Conservation (phyloP, 2,329 filamentous ascomycete species). For the Tolypocladium tundrense region DNA sequence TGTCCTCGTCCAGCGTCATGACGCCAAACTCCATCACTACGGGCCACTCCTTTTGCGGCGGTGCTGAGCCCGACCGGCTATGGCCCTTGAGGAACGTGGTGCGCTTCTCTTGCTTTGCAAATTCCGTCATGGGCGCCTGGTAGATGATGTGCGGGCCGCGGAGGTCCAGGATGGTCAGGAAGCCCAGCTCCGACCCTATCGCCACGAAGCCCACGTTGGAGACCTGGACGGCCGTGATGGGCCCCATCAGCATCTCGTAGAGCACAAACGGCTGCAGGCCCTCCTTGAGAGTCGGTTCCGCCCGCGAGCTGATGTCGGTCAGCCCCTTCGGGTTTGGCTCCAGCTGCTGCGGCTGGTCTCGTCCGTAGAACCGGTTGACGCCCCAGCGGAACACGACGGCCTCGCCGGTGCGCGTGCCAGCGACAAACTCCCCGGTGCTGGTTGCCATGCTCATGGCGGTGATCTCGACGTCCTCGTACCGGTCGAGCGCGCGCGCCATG, state of each 20-base stretch:
- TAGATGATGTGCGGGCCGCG: slow-evolving; percentile 80
- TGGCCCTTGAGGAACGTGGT: slow-evolving; percentile 54
- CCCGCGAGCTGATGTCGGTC: slow-evolving; percentile 62
- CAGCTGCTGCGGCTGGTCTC: slow-evolving; percentile 39
- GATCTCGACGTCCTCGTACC: slow-evolving; percentile 68
- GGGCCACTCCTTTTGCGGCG: slow-evolving; percentile 55
- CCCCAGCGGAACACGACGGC: slow-evolving; percentile 81
- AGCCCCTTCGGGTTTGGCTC: slow-evolving; percentile 58
- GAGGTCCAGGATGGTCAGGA: slow-evolving; percentile 74
- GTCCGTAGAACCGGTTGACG: slow-evolving; percentile 62
- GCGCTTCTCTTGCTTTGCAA: slow-evolving; percentile 67
- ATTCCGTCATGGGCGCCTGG: slow-evolving; percentile 59
- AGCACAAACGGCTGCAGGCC: slow-evolving; percentile 72
- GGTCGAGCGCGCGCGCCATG: slow-evolving; percentile 68
- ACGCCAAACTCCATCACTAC: slow-evolving; percentile 84
- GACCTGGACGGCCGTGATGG: slow-evolving; percentile 68
- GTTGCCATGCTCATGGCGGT: slow-evolving; percentile 70
- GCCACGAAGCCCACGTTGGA: slow-evolving; percentile 93
- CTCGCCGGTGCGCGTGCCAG: slow-evolving; percentile 75
- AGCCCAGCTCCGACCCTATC: slow-evolving; percentile 74
- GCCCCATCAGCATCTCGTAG: slow-evolving; percentile 73
- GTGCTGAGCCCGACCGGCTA: slow-evolving; percentile 19
- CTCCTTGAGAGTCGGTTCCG: slow-evolving; percentile 64
- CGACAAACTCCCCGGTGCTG: slow-evolving; percentile 74
- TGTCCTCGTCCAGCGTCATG: slow-evolving; percentile 85